Evolutionary conservation across 2,329 filamentous ascomycete species (phyloP).

Genomic region (Dothideomycetes sp.): DNA sequence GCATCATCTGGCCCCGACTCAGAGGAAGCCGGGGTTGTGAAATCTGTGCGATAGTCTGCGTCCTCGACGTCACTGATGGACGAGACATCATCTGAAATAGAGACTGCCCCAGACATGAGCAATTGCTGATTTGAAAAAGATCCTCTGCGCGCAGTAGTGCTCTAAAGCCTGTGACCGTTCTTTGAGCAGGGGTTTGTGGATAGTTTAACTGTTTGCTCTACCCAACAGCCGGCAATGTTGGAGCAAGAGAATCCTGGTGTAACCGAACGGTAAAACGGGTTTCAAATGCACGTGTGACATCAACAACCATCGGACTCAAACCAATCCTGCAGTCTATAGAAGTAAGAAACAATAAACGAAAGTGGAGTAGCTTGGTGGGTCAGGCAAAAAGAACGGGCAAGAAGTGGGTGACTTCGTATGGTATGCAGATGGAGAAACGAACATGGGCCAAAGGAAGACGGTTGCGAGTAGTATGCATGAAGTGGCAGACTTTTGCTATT

Average conservation of each 20-base stretch:
- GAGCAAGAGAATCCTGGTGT: no score
- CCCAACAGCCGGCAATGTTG: no score
- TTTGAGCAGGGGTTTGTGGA: neutral
- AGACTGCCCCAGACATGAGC: conserved; percentile 5
- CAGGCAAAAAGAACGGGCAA: no score
- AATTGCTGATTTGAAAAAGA: neutral
- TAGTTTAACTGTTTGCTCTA: neutral
- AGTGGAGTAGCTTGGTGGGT: no score
- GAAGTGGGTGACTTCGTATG: no score
- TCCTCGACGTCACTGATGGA: conserved; percentile 21
- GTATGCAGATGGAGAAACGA: neutral
- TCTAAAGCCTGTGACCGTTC: neutral
- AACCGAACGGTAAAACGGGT: neutral
- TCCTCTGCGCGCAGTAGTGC: neutral
- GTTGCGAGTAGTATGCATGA: neutral
- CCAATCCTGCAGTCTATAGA: no score
- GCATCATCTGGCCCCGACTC: conserved; percentile 20
- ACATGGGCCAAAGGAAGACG: neutral
- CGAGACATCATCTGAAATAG: conserved; percentile 20
- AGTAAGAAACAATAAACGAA: neutral
- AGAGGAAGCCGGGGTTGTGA: conserved; percentile 22
- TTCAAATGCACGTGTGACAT: neutral
- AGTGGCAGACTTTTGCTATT: neutral
- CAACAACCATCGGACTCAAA: no score
- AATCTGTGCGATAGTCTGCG: conserved; percentile 22